Evolutionary conservation across 2,329 filamentous ascomycete genomes (phyloP).

Genomic region (Hypoxylon sp.): DNA sequence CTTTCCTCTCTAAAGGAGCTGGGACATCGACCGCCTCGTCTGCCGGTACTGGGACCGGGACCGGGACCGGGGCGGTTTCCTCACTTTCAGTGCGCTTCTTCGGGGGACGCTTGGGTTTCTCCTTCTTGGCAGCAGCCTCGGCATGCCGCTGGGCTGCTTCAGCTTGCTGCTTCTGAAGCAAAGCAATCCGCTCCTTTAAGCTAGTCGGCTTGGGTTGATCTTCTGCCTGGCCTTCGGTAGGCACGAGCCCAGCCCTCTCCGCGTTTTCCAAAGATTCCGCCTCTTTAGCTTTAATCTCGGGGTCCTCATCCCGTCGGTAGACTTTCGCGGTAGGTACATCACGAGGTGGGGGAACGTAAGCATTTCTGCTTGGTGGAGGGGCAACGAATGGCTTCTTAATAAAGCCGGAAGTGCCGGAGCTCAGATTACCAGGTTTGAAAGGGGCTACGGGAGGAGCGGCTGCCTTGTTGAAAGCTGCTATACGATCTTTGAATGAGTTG

Average conservation of each 20-base stretch:
- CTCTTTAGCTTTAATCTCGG: constrained; percentile 76
- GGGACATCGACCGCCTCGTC: constrained; percentile 55
- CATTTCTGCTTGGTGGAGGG: constrained; percentile 91
- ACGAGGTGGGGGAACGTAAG: constrained; percentile 84
- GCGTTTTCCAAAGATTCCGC: constrained; percentile 76
- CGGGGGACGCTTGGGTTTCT: constrained; percentile 84
- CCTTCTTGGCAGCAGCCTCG: constrained; percentile 83
- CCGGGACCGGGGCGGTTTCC: constrained; percentile 42
- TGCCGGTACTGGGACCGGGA: constrained; percentile 46
- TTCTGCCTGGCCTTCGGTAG: constrained; percentile 70
- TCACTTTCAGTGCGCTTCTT: constrained; percentile 74
- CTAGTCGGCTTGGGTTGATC: constrained; percentile 93
- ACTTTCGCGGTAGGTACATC: constrained; percentile 80
- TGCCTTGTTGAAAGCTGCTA: constrained; percentile 96
- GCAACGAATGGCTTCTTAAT: constrained; percentile 98
- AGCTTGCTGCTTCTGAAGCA: constrained; percentile 92
- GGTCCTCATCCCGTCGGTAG: constrained; percentile 91
- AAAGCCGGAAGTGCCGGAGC: constrained; percentile 75
- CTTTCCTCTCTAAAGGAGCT: constrained; percentile 61
- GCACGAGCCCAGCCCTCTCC: constrained; percentile 75
- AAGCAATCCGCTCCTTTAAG: constrained; percentile 93
- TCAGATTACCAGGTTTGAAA: constrained; percentile 81
- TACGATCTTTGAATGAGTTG: constrained; percentile 92
- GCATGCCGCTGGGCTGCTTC: constrained; percentile 89
- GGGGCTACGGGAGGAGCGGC: constrained; percentile 89